Evolutionary conservation across 2,329 filamentous ascomycete species (phyloP).

Genomic region (Monascus ruber): DNA sequence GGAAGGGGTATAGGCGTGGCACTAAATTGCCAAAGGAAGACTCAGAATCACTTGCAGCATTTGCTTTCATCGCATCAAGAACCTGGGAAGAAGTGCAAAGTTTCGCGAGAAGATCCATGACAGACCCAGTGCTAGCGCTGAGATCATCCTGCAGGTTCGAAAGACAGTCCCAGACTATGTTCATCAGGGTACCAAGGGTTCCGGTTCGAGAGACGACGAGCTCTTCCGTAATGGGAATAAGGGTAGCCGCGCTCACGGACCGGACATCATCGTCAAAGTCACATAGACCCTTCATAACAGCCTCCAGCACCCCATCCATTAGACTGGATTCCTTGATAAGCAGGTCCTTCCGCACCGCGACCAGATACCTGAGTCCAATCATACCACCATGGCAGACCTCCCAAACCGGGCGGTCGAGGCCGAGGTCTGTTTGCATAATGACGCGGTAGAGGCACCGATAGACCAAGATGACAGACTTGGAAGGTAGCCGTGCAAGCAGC

Average conservation of each 20-base stretch:
- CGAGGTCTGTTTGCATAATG: constrained; percentile 79
- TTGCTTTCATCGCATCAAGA: constrained; percentile 82
- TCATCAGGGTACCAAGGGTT: constrained; percentile 70
- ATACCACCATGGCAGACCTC: constrained; percentile 96
- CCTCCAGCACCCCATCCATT: constrained; percentile 83
- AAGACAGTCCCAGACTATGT: constrained; percentile 94
- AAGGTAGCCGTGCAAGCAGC: constrained; percentile 70
- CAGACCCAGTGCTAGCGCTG: constrained; percentile 91
- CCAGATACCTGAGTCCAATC: constrained; percentile 90
- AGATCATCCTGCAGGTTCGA: constrained; percentile 95
- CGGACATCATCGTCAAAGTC: constrained; percentile 92
- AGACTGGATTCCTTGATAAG: constrained; percentile 71
- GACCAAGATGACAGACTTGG: constrained; percentile 67
- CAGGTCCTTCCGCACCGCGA: constrained; percentile 86
- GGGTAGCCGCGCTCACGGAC: constrained; percentile 90
- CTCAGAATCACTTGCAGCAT: constrained; percentile 69
- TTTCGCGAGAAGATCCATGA: constrained; percentile 95
- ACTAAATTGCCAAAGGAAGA: constrained; percentile 88
- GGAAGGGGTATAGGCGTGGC: constrained; percentile 86
- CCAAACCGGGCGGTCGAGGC: constrained; percentile 67
- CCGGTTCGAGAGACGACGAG: constrained; percentile 75
- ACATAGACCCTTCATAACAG: constrained; percentile 88
- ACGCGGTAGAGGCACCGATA: constrained; percentile 78
- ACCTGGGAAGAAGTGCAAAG: constrained; percentile 91
- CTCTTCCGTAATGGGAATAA: constrained; percentile 92